Conservation (phyloP, 805 yeast species). For the Candida sphagnicola region DNA sequence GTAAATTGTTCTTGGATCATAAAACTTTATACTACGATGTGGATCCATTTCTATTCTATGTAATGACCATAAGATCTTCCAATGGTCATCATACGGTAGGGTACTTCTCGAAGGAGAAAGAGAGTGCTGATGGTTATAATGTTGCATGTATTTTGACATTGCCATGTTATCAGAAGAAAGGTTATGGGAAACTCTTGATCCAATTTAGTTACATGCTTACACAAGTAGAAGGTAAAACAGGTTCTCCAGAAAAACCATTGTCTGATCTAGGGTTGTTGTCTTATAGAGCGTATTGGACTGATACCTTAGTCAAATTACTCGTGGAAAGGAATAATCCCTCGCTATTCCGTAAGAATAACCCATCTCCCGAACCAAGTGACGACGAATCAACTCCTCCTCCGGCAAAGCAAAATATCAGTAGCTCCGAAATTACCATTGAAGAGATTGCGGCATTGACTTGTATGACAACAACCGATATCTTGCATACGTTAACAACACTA, state of each 20-base stretch:
- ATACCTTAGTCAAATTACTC: constrained; percentile 69
- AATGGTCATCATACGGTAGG: constrained; percentile 96
- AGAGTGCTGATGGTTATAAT: constrained; percentile 90
- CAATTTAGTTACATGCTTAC: constrained; percentile 92
- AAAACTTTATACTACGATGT: constrained; percentile 96
- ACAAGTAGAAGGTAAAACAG: constrained; percentile 82
- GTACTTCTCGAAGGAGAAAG: constrained; percentile 94
- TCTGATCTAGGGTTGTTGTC: constrained; percentile 92
- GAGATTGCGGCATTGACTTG: constrained; percentile 83
- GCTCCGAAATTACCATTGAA: constrained; percentile 70
- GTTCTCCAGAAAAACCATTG: constrained; percentile 96
- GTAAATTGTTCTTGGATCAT: constrained; percentile 90
- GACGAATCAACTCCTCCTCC: constrained; percentile 18
- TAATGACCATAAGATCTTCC: constrained; percentile 89
- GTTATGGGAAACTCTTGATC: constrained; percentile 87
- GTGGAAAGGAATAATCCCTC: constrained; percentile 51
- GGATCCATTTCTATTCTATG: constrained; percentile 93
- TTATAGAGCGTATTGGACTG: constrained; percentile 96
- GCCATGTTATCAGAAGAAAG: constrained; percentile 95
- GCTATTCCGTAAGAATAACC: constrained; percentile 34
- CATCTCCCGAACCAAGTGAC: constrained; percentile 33
- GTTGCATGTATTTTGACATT: constrained; percentile 95
- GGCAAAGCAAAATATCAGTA: constrained; percentile 8
- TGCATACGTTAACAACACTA: constrained; percentile 88
- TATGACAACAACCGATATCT: constrained; percentile 94